Percentiles rank a stretch among this genome's conserved stretches.
Conservation (phyloP, 345 rosid genomes). For the Nephelium lappaceum region DNA sequence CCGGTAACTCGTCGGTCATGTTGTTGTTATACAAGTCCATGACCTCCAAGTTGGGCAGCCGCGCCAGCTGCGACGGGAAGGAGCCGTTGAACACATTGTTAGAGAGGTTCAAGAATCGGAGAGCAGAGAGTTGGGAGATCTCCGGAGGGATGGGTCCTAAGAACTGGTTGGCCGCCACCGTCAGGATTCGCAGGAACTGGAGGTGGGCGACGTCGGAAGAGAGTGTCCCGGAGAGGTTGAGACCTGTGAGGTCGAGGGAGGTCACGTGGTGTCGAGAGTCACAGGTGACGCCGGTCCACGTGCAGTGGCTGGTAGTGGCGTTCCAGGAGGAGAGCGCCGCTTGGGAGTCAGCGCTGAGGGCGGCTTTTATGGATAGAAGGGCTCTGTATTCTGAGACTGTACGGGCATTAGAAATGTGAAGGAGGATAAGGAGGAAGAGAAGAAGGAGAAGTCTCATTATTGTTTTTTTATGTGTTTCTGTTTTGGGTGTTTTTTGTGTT, state of each 20-base stretch:
- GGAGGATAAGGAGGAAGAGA: constrained; percentile 44
- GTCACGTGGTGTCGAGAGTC: constrained; percentile 70
- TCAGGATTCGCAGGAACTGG: constrained; percentile 59
- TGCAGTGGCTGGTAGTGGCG: constrained; percentile 48
- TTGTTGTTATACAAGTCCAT: constrained; percentile 95
- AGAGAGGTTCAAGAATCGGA: constrained; percentile 70
- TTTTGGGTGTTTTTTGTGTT: neutral
- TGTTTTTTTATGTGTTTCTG: constrained; percentile 14
- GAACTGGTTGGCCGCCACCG: constrained; percentile 58
- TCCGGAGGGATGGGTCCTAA: constrained; percentile 72
- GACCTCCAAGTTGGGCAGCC: constrained; percentile 61
- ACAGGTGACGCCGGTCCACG: constrained; percentile 74
- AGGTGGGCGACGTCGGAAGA: constrained; percentile 63
- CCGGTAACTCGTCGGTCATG: constrained; percentile 73
- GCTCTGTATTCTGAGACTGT: constrained; percentile 63
- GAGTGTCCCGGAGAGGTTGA: constrained; percentile 72
- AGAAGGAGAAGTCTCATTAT: constrained; percentile 51
- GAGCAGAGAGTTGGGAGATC: constrained; percentile 58
- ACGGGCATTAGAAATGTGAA: constrained; percentile 47
- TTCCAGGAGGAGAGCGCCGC: constrained; percentile 71
- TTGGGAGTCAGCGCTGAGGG: constrained; percentile 59
- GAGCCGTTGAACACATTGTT: constrained; percentile 78
- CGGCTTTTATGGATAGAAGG: constrained; percentile 74
- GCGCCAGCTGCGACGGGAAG: constrained; percentile 61
- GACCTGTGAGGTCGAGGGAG: constrained; percentile 60